phyloP scores from a whole-genome alignment of 306 rosid species.

The Pterocarpus santalinus region DNA sequence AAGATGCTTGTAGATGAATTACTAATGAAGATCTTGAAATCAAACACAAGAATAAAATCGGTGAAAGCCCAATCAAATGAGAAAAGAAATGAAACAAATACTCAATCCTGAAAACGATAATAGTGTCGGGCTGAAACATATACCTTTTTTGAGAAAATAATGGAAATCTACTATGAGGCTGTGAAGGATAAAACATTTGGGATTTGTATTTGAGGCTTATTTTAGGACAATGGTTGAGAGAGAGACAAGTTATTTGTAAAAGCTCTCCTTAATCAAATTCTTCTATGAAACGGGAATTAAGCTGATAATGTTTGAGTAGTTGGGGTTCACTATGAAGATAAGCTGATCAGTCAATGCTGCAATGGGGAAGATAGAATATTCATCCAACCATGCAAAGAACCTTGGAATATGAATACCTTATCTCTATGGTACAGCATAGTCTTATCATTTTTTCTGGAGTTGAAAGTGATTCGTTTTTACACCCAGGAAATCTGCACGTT shows the following conservation, averaged over 20 bases:
- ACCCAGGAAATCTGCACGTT: background rate
- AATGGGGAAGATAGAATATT: background rate
- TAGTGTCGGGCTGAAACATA: too few species aligned
- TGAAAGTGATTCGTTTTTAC: background rate
- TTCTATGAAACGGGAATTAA: background rate
- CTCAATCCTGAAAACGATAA: too few species aligned
- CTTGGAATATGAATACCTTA: background rate
- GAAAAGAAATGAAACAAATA: too few species aligned
- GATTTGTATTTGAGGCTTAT: too few species aligned
- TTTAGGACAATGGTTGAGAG: too few species aligned
- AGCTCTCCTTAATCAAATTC: background rate
- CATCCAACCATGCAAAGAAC: background rate
- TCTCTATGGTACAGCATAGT: background rate
- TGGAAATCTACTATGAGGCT: too few species aligned
- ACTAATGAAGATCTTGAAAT: too few species aligned
- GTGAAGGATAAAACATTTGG: too few species aligned
- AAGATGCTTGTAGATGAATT: too few species aligned
- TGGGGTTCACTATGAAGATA: constrained; percentile 8
- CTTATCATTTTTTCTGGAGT: background rate
- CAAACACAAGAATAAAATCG: too few species aligned
- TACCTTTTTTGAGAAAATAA: too few species aligned
- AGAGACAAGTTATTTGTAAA: background rate
- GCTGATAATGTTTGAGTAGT: background rate
- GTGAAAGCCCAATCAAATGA: too few species aligned
- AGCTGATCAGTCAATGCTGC: background rate